phyloP scores from a whole-genome alignment of 1,139 yeast species.

The Groenewaldozyma sp. region DNA sequence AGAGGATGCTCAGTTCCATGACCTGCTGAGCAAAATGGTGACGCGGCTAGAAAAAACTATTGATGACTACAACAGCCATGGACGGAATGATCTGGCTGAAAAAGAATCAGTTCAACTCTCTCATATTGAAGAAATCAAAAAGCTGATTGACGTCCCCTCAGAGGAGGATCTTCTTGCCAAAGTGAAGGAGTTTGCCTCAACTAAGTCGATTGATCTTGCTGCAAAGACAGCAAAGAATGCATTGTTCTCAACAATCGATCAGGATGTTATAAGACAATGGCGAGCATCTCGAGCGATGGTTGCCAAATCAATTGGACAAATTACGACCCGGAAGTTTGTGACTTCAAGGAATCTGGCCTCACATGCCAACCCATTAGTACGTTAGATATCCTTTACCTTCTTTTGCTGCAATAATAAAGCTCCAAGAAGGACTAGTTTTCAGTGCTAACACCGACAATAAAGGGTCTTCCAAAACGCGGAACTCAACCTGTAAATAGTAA shows the following conservation, averaged over 20 bases:
- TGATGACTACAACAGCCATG: conserved; percentile 40
- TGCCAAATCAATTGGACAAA: conserved; percentile 22
- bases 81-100: conserved; percentile 47
- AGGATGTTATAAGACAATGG: conserved; percentile 46
- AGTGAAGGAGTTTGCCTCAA: conserved; percentile 32
- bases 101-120: conserved; percentile 45
- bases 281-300: conserved; percentile 36
- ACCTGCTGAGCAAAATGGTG: conserved; percentile 41
- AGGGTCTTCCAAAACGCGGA: neutral
- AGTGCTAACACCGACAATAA: no score
- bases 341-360: conserved; percentile 11
- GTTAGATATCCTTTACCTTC: no score
- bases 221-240: conserved; percentile 31
- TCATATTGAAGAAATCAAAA: conserved; percentile 37
- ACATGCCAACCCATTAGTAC: conserved; percentile 48
- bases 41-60: conserved; percentile 46
- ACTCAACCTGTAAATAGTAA: conserved; percentile 17
- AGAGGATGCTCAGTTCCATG: conserved; percentile 41
- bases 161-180: conserved; percentile 40
- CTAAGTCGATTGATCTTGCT: conserved; percentile 24
- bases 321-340: conserved; percentile 17
- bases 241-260: conserved; percentile 40
- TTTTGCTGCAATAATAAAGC: no score
- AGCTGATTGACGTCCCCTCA: conserved; percentile 42
- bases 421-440: no score